phyloP scores from a whole-genome alignment of 2,329 filamentous ascomycete genomes.

The Biscogniauxia mediterranea region DNA sequence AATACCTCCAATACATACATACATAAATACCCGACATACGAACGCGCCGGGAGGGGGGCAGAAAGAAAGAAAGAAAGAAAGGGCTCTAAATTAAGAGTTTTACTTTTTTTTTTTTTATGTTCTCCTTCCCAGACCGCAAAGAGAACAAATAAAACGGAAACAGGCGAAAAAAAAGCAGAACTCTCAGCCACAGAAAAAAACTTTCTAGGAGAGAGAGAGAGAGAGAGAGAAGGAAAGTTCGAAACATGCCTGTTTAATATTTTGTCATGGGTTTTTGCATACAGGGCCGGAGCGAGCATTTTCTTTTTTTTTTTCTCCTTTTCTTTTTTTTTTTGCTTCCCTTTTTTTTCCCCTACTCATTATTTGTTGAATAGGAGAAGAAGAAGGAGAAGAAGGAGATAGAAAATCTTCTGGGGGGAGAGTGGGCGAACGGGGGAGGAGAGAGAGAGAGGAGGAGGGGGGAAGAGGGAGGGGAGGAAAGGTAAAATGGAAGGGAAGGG shows the following conservation, averaged over 20 bases:
- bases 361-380: conserved; percentile 1
- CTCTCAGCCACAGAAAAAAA: neutral
- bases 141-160: neutral
- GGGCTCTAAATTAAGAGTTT: too few species aligned
- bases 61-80: too few species aligned
- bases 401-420: too few species aligned
- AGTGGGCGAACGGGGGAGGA: too few species aligned
- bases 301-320: neutral
- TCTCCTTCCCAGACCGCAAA: neutral
- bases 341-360: neutral
- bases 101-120: too few species aligned
- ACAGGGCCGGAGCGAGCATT: conserved; percentile 21
- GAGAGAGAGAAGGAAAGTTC: conserved; percentile 5
- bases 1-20: too few species aligned
- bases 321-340: too few species aligned
- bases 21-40: too few species aligned
- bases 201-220: conserved; percentile 8
- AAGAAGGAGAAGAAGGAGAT: neutral
- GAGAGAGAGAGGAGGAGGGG: neutral
- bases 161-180: neutral
- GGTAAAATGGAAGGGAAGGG: neutral
- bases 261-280: conserved; percentile 17
- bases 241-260: too few species aligned
- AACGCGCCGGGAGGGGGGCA: too few species aligned
- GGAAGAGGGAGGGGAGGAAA: too few species aligned